These are phyloP conservation scores for Fusarium longipes DNA, from an alignment of 2,329 filamentous ascomycete species.

Conservation along the genomic window DNA sequence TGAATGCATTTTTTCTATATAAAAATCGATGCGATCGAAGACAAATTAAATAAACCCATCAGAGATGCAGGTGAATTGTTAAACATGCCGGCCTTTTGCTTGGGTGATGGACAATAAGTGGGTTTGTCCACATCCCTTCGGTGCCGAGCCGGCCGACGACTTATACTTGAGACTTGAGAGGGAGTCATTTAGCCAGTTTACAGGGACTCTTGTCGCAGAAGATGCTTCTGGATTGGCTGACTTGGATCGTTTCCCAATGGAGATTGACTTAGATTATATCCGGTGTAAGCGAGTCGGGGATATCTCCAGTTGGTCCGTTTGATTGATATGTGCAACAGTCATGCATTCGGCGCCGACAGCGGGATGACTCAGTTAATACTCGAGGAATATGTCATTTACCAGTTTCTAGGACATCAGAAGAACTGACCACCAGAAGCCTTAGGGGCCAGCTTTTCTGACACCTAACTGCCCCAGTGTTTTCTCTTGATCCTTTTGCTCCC, in stretches of 20 bases:
- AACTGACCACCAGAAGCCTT: no score
- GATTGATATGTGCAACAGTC: background rate
- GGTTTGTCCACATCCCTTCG: slow-evolving; percentile 18
- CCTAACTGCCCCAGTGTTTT: no score
- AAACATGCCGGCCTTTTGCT: slow-evolving; percentile 4
- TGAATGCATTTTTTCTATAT: no score
- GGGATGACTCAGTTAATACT: slow-evolving; percentile 2
- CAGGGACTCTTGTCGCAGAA: background rate
- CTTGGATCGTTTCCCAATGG: background rate
- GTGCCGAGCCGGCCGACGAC: slow-evolving; percentile 31
- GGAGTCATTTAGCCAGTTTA: background rate
- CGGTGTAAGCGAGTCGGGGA: background rate
- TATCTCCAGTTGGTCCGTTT: background rate
- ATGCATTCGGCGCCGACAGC: background rate
- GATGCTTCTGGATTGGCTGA: background rate
- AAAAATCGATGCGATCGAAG: background rate
- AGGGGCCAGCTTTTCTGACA: no score
- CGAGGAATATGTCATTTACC: background rate
- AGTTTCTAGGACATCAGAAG: no score
- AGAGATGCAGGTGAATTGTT: slow-evolving; percentile 4
- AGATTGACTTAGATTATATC: background rate
- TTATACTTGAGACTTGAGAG: background rate
- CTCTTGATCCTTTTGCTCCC: background rate
- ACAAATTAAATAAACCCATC: slow-evolving; percentile 24
- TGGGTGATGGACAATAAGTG: slow-evolving; percentile 9